Evolutionary conservation across 2,329 filamentous ascomycete species (phyloP).

Genomic region (Colletotrichum sp.): DNA sequence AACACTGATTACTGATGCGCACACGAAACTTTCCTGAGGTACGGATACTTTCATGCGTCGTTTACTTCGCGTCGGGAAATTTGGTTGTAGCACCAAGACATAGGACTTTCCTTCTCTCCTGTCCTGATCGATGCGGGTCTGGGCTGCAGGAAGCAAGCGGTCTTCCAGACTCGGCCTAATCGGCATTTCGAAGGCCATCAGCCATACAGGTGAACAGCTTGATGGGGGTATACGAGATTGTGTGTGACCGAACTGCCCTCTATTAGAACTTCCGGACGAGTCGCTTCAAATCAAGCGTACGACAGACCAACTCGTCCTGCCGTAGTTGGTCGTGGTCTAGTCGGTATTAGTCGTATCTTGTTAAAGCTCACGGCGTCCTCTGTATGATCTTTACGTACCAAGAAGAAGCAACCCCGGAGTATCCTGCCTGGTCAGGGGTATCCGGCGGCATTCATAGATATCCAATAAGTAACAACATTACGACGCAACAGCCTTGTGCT

Average conservation of each 20-base stretch:
- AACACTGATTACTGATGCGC: not conserved
- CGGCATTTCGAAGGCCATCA: fast-evolving
- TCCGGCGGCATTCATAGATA: not conserved
- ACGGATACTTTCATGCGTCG: not conserved
- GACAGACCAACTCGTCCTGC: fast-evolving
- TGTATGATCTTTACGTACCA: fast-evolving
- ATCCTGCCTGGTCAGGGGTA: not conserved
- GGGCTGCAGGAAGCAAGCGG: not conserved
- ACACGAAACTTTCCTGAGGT: not conserved
- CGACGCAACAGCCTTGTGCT: fast-evolving
- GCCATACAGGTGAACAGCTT: fast-evolving
- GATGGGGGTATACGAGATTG: not conserved
- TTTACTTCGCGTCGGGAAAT: not conserved
- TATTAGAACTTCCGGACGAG: not conserved
- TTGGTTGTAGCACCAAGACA: not conserved
- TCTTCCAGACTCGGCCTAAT: not conserved
- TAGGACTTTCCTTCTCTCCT: not conserved
- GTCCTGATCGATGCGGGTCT: fast-evolving
- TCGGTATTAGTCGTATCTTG: not conserved
- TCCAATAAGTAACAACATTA: not conserved
- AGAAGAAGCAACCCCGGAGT: not conserved
- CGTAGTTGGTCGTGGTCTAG: not conserved
- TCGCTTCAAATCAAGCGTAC: not conserved
- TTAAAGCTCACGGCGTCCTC: not conserved
- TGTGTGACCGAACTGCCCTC: not conserved